phyloP scores from a whole-genome alignment of 106 monocot species.

The Allium sativum region DNA sequence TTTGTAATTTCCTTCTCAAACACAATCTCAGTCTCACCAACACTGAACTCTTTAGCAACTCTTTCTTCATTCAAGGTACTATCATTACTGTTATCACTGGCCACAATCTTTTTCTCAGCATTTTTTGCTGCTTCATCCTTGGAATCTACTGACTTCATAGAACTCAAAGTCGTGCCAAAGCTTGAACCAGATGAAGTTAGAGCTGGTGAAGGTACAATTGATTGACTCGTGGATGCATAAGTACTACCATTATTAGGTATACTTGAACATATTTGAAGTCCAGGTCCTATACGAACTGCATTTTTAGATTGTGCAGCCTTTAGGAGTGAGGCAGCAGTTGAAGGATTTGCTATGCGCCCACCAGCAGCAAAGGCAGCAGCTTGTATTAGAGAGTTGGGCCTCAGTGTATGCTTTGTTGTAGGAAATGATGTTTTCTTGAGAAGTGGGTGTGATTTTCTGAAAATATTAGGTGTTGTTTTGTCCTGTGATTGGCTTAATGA shows the following conservation, averaged over 20 bases:
- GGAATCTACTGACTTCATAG: neutral
- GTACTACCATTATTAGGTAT: conserved; percentile 3
- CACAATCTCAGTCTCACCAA: too few species aligned
- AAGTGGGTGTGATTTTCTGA: neutral
- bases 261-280: conserved; percentile 13
- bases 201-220: too few species aligned
- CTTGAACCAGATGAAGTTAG: neutral
- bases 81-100: too few species aligned
- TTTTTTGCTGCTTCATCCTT: neutral
- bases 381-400: conserved; percentile 33
- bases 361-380: conserved; percentile 70
- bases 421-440: conserved; percentile 5
- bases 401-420: conserved; percentile 11
- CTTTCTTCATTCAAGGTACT: too few species aligned
- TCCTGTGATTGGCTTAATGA: conserved; percentile 27
- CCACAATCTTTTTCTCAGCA: conserved; percentile 6
- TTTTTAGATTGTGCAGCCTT: conserved; percentile 58
- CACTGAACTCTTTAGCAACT: too few species aligned
- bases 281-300: conserved; percentile 42
- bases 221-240: neutral
- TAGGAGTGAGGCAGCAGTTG: conserved; percentile 35
- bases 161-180: conserved; percentile 1
- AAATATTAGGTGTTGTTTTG: too few species aligned
- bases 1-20: too few species aligned
- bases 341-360: conserved; percentile 46